Evolutionary conservation across 108 stramenopile genomes (phyloP), one percentile per base, ranked within the genome.

Genomic region (Nitzschia putrida): DNA sequence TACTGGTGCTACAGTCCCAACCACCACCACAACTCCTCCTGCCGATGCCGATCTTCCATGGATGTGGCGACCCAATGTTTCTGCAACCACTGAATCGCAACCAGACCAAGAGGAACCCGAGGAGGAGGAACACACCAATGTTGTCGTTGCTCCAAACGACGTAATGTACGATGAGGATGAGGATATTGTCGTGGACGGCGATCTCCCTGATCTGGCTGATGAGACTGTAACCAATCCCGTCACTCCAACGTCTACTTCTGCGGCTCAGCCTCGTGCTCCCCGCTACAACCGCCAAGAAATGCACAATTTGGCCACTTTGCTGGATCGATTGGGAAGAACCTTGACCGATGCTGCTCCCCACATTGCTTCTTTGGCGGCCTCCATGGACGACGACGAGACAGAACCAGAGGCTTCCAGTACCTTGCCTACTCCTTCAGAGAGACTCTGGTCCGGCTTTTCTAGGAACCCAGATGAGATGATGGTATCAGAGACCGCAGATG

Each of bases 301-400:
- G 26, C 68, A 78, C 41, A 54, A 72, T 10, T 73, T 95, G 24
- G 90, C 88, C n/a, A 88, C 94, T 21, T 76, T 93, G 3, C 56
- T 96, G 37, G 95, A 96, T 83, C 78, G 95, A 53, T 66, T 96
- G 25, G 95, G 95, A 23, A 61, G 95, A 37, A 85, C 84, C 57
- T 66, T 96, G 52, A 86, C 83, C 5, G 92, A 93, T 79, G 80
- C 87, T 7, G 91, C 94, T 5, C 88, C 90, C 4, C 94, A 95
- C 61, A 73, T 93, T 53, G 89, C 88, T 20, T 74, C 89, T 14
- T 64, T 90, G 26, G 91, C 94, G 20, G 81, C 83, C 38, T 73
- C 84, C 8, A 63, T 88, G 21, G 81, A 86, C 12, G 47, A 53
- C 3, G 56, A 71, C 24, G n/a, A 65, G 54, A 51, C 38, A 4